Evolutionary conservation across 176 grass and related monocot species (phyloP), one percentile per base, ranked within the genome.

Genomic region (Eleusine indica): DNA sequence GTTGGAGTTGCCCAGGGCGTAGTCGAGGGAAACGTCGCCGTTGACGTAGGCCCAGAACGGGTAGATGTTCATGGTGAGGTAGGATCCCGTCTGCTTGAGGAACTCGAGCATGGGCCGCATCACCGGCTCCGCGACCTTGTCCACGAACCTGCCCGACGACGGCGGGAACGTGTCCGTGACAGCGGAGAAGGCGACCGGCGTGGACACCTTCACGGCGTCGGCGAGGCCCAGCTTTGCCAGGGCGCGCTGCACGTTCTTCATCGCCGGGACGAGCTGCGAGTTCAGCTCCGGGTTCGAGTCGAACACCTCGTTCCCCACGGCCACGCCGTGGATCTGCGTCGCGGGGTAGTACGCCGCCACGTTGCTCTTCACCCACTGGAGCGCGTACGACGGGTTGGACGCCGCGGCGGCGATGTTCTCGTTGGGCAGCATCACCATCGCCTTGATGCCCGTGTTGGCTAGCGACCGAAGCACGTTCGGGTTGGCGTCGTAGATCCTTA

Each of bases 301-400:
- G 72, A 94, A 94, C 43, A 94, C 89, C 80, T 94, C 92, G 51
- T 94, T 94, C 1, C 90, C 92, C 6, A 94, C 92, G 11, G 85
- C 56, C 1, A 94, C 67, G 78, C 78, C 35, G 14, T 81, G 15
- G 82, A 94, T 92, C 70, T 63, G 78, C 8, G 92, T 94, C 18
- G 69, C 74, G 0, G 90, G 92, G 64, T 80, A 74, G 81, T 86
- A 88, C 0, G 73, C 54, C 4, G 78, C 74, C 6, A 94, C 92
- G 21, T 78, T 77, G 62, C 18, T 14, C 81, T 39, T 70, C 30
- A 58, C 90, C 92, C 92, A 94, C 9, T 48, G 22, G 2, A 70
- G 8, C 16, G 92, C 89, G 62, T 68, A 85, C 35, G 19, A 13
- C 21, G 44, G 74, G 66, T 32, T 12, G 0, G 25, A 0, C 22